Base-by-base conservation (phyloP, 2,329 filamentous ascomycete genomes). In the Aspergillus neoniger region DNA sequence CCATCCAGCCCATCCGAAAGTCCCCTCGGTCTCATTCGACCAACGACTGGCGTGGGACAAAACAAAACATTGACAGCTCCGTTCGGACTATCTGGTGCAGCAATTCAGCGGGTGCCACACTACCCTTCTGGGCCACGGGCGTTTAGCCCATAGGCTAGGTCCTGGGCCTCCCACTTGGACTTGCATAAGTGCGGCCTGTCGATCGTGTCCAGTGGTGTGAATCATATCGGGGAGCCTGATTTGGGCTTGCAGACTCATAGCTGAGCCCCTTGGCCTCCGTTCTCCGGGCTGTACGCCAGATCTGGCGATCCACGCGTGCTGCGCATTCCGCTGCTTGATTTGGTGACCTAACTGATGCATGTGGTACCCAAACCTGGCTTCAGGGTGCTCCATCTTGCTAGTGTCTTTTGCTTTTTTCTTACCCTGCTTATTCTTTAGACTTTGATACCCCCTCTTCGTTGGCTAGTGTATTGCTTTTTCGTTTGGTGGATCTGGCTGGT, bases 111-210 rank as follows among this genome's bases (percentile, higher is more conserved):
- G 65, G 60, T 57, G 59, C 61, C 58, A 56, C 61, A 63, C 64
- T 66, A 58, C 64, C 62, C 47, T 55, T 60, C 59, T 66, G 63
- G 62, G 66, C 65, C 60, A 63, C 64, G 66, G 65, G 63, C 65
- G 58, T 66, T 58, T 57, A 63, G 66, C 63, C 65, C 63, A 67
- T 68, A 67, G 65, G 65, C 65, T 68, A 60, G 63, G 36, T 51
- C 47, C 54, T 65, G 61, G 62, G 60, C 63, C 63, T 65, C 64
- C 66, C 65, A 68, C 68, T 62, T 70, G 67, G 62, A 64, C 67
- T 59, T 73, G 72, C 72, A 73, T 73, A 70, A 72, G 72, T 69
- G 67, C 56, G 66, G 66, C 67, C 67, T 69, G 70, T 67, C 66
- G 69, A 71, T 73, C 70, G 62, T 63, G 60, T 64, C 64, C 50